Evolutionary conservation across 805 yeast genomes (phyloP).

Genomic region (Schizosaccharomyces cryophilus): DNA sequence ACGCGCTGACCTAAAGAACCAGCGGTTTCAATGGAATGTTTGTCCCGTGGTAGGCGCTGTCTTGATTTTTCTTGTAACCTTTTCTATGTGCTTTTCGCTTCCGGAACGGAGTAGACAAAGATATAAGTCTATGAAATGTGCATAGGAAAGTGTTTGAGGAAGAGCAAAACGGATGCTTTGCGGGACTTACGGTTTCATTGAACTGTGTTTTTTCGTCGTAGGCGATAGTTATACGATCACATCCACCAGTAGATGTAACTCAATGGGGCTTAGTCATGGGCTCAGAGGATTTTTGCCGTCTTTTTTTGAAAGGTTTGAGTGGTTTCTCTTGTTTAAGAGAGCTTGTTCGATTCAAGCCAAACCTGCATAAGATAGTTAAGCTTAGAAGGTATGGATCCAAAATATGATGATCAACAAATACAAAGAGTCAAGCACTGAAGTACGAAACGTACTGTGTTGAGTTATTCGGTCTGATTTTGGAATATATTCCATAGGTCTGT

Average conservation of each 20-base stretch:
- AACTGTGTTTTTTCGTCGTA: background rate
- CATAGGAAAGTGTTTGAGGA: background rate
- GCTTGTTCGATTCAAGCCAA: background rate
- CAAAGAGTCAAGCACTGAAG: slow-evolving; percentile 1
- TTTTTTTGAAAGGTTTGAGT: background rate
- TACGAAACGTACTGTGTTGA: background rate
- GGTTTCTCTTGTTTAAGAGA: background rate
- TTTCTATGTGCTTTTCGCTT: background rate
- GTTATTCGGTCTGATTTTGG: slow-evolving; percentile 1
- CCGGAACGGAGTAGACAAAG: background rate
- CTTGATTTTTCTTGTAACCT: background rate
- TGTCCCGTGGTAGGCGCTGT: background rate
- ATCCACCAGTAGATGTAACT: background rate
- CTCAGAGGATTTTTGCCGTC: background rate
- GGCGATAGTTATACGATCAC: background rate
- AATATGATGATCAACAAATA: background rate
- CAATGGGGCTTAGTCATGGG: slow-evolving; percentile 1
- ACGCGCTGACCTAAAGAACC: background rate
- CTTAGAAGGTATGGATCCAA: background rate
- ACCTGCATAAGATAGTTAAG: background rate
- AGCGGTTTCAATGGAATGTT: background rate
- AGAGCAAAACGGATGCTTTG: background rate
- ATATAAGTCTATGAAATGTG: background rate
- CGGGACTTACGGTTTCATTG: background rate
- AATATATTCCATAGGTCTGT: background rate